Percentiles rank a stretch among this genome's conserved stretches.
These are phyloP conservation scores for Fusarium sp. DNA, from an alignment of 2,329 filamentous ascomycete species.

Conservation along the genomic window DNA sequence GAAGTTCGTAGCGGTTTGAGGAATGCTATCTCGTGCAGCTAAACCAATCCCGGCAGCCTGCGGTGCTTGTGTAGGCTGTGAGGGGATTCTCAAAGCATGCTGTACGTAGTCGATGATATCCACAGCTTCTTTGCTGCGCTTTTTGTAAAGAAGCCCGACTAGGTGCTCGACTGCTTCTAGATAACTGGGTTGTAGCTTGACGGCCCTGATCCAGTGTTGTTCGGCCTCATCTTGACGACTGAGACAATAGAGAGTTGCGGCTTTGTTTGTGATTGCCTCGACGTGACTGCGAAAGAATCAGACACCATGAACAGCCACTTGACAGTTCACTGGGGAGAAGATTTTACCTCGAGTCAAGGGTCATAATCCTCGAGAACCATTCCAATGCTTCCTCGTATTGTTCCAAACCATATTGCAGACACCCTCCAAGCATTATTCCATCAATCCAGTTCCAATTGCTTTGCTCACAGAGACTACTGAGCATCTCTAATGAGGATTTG, in stretches of 20 bases:
- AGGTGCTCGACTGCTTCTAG: constrained; percentile 97
- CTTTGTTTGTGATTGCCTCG: constrained; percentile 94
- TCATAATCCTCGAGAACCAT: constrained; percentile 79
- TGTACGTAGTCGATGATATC: constrained; percentile 91
- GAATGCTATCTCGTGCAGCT: constrained; percentile 25
- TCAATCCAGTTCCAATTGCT: constrained; percentile 92
- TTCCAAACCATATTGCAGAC: constrained; percentile 90
- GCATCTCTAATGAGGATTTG: constrained; percentile 77
- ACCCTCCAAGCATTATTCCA: constrained; percentile 92
- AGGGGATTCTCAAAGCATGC: constrained; percentile 71
- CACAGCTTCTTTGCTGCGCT: constrained; percentile 87
- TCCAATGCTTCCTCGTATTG: constrained; percentile 83
- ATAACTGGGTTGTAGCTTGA: constrained; percentile 87
- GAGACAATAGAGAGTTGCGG: constrained; percentile 88
- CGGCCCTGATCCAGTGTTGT: constrained; percentile 86
- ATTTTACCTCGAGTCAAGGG: constrained; percentile 70
- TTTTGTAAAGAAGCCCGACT: constrained; percentile 88
- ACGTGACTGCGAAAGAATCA: constrained; percentile 76
- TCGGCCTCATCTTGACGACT: constrained; percentile 88
- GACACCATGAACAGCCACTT: constrained; percentile 50
- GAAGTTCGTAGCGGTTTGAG: constrained; percentile 21
- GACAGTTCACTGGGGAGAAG: constrained; percentile 49
- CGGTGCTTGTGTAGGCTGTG: constrained; percentile 27
- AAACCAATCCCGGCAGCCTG: constrained; percentile 9
- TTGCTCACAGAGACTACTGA: constrained; percentile 83